Conservation (phyloP, 2,329 filamentous ascomycete species). For the Colletotrichum godetiae region DNA sequence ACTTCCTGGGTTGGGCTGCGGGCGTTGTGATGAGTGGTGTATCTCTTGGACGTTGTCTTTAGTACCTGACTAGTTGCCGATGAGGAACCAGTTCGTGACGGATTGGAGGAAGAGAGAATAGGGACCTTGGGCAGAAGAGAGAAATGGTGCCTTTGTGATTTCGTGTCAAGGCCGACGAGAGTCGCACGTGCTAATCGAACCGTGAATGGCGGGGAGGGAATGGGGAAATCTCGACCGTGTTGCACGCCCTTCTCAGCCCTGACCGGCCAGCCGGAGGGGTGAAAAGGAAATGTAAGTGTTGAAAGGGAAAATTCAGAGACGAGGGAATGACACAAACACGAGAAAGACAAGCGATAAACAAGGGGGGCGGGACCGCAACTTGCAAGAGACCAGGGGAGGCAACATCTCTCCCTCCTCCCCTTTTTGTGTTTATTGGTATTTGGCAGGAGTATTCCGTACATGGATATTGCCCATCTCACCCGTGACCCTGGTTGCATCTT, state of each 20-base stretch:
- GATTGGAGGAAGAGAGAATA: not conserved
- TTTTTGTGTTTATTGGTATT: not conserved
- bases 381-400: not conserved
- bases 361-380: not conserved
- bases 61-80: constrained; percentile 11
- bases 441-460: not conserved
- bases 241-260: not conserved
- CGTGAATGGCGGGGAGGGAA: not conserved
- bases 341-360: not conserved
- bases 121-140: not conserved
- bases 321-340: not conserved
- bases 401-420: not conserved
- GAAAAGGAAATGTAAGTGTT: not conserved
- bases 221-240: not conserved
- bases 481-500: not conserved
- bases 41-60: constrained; percentile 4
- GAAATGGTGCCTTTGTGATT: not conserved
- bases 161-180: not conserved
- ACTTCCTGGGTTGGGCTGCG: constrained; percentile 2
- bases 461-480: not conserved
- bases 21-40: constrained; percentile 14
- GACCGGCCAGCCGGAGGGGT: not conserved
- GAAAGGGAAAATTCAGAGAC: not conserved
- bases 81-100: not conserved
- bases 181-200: not conserved